Percentiles rank a stretch among this genome's conserved stretches.
Evolutionary conservation across 495 filamentous ascomycete genomes (phyloP).

Genomic region (Letharia lupina): DNA sequence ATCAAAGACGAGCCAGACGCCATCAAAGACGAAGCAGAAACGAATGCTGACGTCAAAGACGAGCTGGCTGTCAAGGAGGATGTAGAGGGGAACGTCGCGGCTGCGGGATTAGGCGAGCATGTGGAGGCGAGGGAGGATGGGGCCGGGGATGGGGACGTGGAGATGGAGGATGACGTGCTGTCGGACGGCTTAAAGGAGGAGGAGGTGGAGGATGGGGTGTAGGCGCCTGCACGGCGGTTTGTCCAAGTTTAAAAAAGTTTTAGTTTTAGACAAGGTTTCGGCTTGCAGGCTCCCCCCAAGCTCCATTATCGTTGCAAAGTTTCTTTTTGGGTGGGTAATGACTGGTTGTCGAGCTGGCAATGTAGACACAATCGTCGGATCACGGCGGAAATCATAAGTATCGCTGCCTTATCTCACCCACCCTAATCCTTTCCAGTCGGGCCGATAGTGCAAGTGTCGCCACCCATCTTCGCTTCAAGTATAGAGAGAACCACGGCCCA

Average conservation of each 20-base stretch:
- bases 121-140: background rate
- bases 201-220: background rate
- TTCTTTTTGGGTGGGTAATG: background rate
- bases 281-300: background rate
- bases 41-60: constrained; percentile 5
- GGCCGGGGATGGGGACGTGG: background rate
- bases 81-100: background rate
- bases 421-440: background rate
- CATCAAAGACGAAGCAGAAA: background rate
- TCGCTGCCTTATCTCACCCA: background rate
- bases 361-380: constrained; percentile 2
- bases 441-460: background rate
- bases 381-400: background rate
- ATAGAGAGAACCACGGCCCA: background rate
- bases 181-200: background rate
- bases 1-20: background rate
- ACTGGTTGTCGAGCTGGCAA: background rate
- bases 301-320: background rate
- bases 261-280: background rate
- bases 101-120: constrained; percentile 1
- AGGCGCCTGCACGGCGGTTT: background rate
- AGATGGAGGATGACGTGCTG: background rate
- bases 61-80: constrained; percentile 1
- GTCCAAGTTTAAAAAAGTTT: background rate
- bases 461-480: background rate